Conservation (phyloP, 345 rosid genomes). For the Eucalyptus marginata region DNA sequence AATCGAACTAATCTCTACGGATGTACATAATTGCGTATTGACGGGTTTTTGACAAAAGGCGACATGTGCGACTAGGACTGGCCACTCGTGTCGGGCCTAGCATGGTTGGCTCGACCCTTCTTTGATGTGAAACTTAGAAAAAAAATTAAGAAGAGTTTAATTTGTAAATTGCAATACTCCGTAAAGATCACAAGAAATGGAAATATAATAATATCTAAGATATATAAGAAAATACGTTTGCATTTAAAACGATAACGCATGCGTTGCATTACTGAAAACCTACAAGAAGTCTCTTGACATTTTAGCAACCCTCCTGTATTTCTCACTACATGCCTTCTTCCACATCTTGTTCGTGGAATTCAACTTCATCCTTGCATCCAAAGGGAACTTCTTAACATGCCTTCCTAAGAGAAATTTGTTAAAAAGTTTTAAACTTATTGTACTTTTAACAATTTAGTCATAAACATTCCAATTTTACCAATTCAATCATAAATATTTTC, state of each 20-base stretch:
- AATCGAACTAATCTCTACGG: no score
- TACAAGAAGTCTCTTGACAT: accelerated
- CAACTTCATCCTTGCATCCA: not conserved
- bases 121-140: no score
- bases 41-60: no score
- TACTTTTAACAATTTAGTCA: no score
- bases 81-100: no score
- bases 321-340: not conserved
- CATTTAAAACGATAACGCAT: not conserved
- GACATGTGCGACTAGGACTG: no score
- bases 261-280: not conserved
- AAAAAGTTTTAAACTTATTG: accelerated
- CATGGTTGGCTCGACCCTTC: no score
- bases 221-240: not conserved
- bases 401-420: not conserved
- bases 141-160: not conserved
- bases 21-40: no score
- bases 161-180: not conserved
- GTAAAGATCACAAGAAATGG: not conserved
- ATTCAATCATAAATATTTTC: no score
- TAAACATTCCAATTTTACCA: not conserved
- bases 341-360: not conserved
- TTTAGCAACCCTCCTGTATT: not conserved
- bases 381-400: not conserved
- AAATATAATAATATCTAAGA: not conserved